phyloP scores from a whole-genome alignment of 2,329 filamentous ascomycete genomes.

The Neonectria hederae region DNA sequence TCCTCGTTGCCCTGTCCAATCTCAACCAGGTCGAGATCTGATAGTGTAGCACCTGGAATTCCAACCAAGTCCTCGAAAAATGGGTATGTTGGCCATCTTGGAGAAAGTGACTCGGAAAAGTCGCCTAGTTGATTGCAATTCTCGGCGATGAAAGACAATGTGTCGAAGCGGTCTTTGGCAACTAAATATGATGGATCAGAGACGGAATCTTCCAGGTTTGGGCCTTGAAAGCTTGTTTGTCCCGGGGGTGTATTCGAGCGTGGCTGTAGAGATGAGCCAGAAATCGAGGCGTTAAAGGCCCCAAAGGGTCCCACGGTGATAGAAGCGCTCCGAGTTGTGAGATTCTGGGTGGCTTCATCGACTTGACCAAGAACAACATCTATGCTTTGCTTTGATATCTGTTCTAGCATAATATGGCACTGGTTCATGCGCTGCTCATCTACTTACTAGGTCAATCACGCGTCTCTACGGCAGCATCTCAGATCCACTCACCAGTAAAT shows the following conservation, averaged over 20 bases:
- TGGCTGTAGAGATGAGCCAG: background rate
- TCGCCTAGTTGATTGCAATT: background rate
- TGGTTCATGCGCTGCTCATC: background rate
- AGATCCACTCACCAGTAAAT: background rate
- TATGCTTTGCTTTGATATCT: background rate
- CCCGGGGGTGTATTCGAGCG: no score
- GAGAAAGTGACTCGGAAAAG: background rate
- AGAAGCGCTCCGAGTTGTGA: background rate
- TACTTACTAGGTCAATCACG: background rate
- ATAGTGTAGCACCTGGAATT: background rate
- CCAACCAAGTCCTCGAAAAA: slow-evolving; percentile 1
- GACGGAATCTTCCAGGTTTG: background rate
- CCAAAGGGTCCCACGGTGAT: background rate
- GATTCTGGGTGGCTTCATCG: background rate
- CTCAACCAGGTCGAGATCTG: background rate
- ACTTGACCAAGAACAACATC: background rate
- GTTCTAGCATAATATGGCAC: background rate
- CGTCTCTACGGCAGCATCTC: no score
- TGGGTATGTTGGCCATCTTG: background rate
- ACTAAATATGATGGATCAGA: background rate
- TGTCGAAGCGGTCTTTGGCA: no score
- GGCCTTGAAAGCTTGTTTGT: background rate
- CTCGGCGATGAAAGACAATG: background rate
- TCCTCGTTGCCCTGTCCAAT: background rate
- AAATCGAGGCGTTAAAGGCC: background rate